These are phyloP conservation scores for Keithomyces neogunnii DNA, from an alignment of 2,329 filamentous ascomycete genomes.

Conservation along the genomic window DNA sequence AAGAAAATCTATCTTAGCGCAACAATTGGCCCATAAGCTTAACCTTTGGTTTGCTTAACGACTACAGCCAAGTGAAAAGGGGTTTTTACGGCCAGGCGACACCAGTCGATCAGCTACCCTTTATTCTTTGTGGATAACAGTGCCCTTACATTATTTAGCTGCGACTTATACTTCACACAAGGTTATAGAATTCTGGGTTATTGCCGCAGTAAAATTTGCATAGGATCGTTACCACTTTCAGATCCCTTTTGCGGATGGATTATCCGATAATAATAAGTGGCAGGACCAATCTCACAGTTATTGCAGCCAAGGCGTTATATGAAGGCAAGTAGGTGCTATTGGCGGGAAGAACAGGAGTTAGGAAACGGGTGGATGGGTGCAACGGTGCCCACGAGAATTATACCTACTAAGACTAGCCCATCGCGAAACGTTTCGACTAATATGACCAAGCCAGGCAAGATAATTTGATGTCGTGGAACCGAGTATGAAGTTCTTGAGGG, in stretches of 20 bases:
- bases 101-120: constrained; percentile 63
- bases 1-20: constrained; percentile 73
- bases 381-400: constrained; percentile 61
- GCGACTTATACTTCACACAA: constrained; percentile 41
- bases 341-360: constrained; percentile 32
- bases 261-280: constrained; percentile 38
- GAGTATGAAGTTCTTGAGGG: constrained; percentile 51
- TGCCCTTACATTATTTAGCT: constrained; percentile 58
- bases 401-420: constrained; percentile 61
- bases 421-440: constrained; percentile 54
- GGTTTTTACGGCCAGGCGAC: constrained; percentile 60
- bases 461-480: constrained; percentile 80
- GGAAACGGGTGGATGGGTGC: constrained; percentile 58
- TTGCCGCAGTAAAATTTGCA: constrained; percentile 47
- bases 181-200: constrained; percentile 58
- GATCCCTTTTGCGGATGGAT: constrained; percentile 29
- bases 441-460: constrained; percentile 57
- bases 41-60: constrained; percentile 64
- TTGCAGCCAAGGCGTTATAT: constrained; percentile 28
- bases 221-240: constrained; percentile 30
- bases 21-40: constrained; percentile 69
- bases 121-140: constrained; percentile 62
- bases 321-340: constrained; percentile 36
- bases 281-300: constrained; percentile 50
- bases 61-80: constrained; percentile 74